Conservation (phyloP, 2,329 filamentous ascomycete genomes). For the Pyrenochaeta sp. region DNA sequence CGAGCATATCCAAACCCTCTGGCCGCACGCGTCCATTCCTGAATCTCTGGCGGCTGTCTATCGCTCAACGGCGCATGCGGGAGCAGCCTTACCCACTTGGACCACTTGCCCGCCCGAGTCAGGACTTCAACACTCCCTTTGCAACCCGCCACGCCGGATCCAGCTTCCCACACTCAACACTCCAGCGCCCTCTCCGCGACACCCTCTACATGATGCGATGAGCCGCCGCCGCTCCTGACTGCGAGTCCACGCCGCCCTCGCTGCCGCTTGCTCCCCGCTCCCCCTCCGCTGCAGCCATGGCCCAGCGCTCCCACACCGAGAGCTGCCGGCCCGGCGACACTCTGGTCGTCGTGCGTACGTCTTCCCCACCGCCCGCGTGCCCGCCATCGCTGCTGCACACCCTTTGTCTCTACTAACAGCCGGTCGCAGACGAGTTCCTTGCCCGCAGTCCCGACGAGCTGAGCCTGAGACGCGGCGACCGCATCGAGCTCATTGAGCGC, state of each 20-base stretch:
- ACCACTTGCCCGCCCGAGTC: too few relatives aligned
- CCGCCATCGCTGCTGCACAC: background rate
- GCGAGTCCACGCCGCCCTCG: slow-evolving; percentile 25
- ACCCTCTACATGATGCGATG: slow-evolving; percentile 23
- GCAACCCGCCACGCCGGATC: slow-evolving; percentile 18
- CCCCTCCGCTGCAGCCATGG: slow-evolving; percentile 30
- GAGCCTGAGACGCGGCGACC: slow-evolving; percentile 82
- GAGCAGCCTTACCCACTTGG: too few relatives aligned
- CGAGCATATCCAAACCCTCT: too few relatives aligned
- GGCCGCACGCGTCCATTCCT: too few relatives aligned
- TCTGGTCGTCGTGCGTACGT: slow-evolving; percentile 76
- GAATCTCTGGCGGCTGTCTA: too few relatives aligned
- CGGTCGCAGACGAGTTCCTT: slow-evolving; percentile 79
- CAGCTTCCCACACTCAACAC: too few relatives aligned
- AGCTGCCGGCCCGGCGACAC: slow-evolving; percentile 70
- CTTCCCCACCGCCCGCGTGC: slow-evolving; percentile 4
- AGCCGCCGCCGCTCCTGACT: slow-evolving; percentile 14
- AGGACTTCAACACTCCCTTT: slow-evolving; percentile 4
- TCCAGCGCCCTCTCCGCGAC: background rate
- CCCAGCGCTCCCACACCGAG: slow-evolving; percentile 48
- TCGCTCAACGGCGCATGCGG: too few relatives aligned
- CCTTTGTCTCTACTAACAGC: slow-evolving; percentile 11
- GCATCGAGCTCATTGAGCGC: slow-evolving; percentile 81
- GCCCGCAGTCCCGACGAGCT: slow-evolving; percentile 94
- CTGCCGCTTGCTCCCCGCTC: slow-evolving; percentile 9